Conservation (phyloP, 306 rosid genomes). For the Quercus cerris region DNA sequence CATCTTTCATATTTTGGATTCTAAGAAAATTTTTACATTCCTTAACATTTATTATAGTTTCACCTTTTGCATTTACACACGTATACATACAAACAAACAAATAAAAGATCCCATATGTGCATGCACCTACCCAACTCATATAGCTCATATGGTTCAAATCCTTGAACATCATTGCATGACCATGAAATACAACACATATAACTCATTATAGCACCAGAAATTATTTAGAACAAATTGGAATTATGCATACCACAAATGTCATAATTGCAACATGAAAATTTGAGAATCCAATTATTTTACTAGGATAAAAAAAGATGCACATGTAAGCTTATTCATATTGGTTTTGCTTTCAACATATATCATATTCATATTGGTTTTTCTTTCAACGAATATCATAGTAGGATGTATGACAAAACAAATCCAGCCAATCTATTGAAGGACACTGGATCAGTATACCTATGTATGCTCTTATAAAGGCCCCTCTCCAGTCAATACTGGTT, state of each 20-base stretch:
- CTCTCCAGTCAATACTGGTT: constrained; percentile 52
- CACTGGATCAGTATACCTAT: constrained; percentile 36
- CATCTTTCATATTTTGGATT: background rate
- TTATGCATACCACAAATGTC: background rate
- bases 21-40: background rate
- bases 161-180: background rate
- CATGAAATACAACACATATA: background rate
- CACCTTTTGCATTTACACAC: background rate
- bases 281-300: background rate
- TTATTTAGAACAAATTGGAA: background rate
- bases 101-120: background rate
- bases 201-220: background rate
- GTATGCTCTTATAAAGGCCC: constrained; percentile 57
- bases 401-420: background rate
- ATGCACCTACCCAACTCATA: background rate
- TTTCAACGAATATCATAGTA: background rate
- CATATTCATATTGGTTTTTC: too few species aligned
- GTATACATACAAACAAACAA: too few species aligned
- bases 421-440: background rate
- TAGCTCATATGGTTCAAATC: too few species aligned
- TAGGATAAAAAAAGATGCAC: background rate
- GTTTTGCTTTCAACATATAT: background rate
- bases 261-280: background rate
- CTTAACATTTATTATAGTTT: background rate
- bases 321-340: background rate